A percentile compares a stretch with the other conserved stretches of the same genome.
Evolutionary conservation across 2,329 filamentous ascomycete genomes (phyloP).

Genomic region (Kalmusia sp.): DNA sequence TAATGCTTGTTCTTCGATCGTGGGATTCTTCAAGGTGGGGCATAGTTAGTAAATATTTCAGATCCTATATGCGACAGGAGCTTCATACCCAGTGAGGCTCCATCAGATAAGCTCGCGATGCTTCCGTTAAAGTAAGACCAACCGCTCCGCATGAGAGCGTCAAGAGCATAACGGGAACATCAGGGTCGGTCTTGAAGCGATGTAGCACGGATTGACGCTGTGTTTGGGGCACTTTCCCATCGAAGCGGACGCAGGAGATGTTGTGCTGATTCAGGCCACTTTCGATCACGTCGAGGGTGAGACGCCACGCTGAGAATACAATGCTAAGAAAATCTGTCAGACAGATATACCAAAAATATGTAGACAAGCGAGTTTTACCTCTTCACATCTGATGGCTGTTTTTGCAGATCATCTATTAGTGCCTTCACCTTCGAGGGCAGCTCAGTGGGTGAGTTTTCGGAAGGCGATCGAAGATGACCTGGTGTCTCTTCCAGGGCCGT

Average conservation of each 20-base stretch:
- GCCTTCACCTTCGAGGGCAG: constrained; percentile 41
- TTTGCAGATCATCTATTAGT: constrained; percentile 42
- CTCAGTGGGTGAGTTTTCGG: background rate
- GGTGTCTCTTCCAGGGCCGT: constrained; percentile 13
- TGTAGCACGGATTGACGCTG: constrained; percentile 52
- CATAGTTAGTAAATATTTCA: background rate
- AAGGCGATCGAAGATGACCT: too few species aligned
- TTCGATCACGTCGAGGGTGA: constrained; percentile 57
- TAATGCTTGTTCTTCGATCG: constrained; percentile 54
- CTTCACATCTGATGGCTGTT: constrained; percentile 37
- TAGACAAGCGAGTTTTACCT: constrained; percentile 41
- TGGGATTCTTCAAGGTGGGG: constrained; percentile 42
- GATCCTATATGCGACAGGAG: too few species aligned
- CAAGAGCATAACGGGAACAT: constrained; percentile 52
- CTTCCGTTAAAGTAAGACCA: constrained; percentile 59
- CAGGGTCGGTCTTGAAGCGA: constrained; percentile 48
- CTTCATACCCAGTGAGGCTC: constrained; percentile 62
- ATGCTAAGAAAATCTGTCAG: constrained; percentile 45
- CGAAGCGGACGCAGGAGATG: constrained; percentile 53
- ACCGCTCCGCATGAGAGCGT: constrained; percentile 61
- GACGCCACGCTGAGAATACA: constrained; percentile 61
- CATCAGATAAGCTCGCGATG: constrained; percentile 57
- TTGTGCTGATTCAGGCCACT: constrained; percentile 43
- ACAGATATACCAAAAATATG: too few species aligned
- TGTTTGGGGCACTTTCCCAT: constrained; percentile 55